Base-by-base conservation (phyloP, 108 stramenopile species). In the Conticribra guillardii region DNA sequence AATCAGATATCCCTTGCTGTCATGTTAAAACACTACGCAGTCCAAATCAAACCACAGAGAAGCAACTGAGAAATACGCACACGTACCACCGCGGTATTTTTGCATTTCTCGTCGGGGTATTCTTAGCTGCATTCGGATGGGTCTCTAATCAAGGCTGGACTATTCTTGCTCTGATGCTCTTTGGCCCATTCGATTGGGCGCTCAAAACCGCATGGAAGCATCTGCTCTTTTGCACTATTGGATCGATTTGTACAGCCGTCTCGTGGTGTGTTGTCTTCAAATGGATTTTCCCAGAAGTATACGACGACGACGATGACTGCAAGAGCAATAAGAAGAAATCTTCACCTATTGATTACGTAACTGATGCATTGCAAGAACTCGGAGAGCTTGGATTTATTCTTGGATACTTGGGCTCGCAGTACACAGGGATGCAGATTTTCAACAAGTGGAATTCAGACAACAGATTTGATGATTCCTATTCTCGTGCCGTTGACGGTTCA, bases 311-410 rank as follows among this genome's bases (percentile, higher is more conserved):
- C 24, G 63, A 56, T 4, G 61, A 62, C 1, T 41, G 64, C 22
- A 56, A 55, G 0, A 9, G 8, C n/a, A 24, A 67, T 18, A 24
- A 47, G 17, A 21, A 30, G 34, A 31, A 33, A 19, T 54, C 22
- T 0, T 29, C 29, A 1, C 58, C 24, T 48, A 49, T 33, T 22
- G 53, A 29, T 16, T 62, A 73, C 29, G 48, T 76, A 5, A 31
- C 59, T 1, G 60, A 62, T 31, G 60, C 65, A 31, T 26, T 75
- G 51, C 59, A 63, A 50, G 75, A 76, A n/a, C 48, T 76, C 2
- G 75, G 75, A 0, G 75, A 76, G 49, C 31, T 69, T 15, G 75
- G 75, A 4, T 68, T 76, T 22, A 23, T 76, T 21, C 24, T 55
- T 49, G 75, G 75, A 3, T 76, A 64, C 31, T 26, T 68, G n/a